phyloP scores from a whole-genome alignment of 2,329 filamentous ascomycete species.

The Cladosporium sphaerospermum region DNA sequence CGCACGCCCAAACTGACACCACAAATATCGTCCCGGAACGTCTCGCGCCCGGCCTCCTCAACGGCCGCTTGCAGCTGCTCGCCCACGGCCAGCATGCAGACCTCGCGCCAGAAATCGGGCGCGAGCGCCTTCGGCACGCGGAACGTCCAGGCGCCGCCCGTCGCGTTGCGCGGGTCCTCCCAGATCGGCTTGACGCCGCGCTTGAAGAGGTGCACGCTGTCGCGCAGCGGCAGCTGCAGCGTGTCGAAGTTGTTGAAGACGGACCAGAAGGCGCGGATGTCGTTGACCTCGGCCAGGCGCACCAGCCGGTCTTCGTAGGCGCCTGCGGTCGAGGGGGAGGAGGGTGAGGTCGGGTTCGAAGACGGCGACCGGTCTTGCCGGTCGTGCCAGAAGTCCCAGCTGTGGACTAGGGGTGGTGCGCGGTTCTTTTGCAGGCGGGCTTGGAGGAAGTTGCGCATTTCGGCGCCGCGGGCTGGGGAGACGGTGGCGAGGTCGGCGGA shows the following conservation, averaged over 20 bases:
- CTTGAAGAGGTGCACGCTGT: conserved; percentile 70
- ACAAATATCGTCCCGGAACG: conserved; percentile 71
- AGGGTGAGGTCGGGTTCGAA: conserved; percentile 4
- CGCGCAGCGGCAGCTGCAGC: conserved; percentile 62
- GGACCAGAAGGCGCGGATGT: conserved; percentile 45
- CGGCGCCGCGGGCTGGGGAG: conserved; percentile 69
- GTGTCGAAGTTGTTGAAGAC: conserved; percentile 67
- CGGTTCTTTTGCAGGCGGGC: conserved; percentile 20
- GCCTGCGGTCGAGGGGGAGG: conserved; percentile 18
- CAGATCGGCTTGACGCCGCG: conserved; percentile 74
- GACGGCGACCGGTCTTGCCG: conserved; percentile 32
- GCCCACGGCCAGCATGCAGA: conserved; percentile 76
- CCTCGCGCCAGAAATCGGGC: conserved; percentile 71
- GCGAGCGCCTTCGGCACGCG: conserved; percentile 69
- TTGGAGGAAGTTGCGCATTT: conserved; percentile 52
- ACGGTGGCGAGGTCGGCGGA: conserved; percentile 49
- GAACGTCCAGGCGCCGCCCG: conserved; percentile 89
- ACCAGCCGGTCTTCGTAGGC: conserved; percentile 42
- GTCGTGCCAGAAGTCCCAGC: conserved; percentile 50
- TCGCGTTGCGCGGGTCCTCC: conserved; percentile 79
- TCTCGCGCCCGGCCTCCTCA: conserved; percentile 46
- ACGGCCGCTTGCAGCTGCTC: conserved; percentile 71
- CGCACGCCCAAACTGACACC: conserved; percentile 81
- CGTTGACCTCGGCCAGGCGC: conserved; percentile 40
- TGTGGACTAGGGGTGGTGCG: conserved; percentile 45